phyloP scores from a whole-genome alignment of 768 basidiomycete genomes.

The Calocybe gangraenosa region DNA sequence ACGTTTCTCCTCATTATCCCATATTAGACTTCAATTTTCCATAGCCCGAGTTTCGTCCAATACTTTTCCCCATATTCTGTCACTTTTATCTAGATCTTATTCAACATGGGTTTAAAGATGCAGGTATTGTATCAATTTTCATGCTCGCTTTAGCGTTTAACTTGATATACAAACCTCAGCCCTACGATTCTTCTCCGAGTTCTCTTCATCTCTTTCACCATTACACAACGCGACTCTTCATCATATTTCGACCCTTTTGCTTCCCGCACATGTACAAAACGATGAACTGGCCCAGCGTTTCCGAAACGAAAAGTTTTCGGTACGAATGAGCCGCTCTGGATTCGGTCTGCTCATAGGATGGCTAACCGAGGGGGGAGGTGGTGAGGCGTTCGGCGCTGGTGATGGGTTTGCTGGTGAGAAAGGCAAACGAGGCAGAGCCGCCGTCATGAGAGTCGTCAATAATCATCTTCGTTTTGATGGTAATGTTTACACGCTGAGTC shows the following conservation, averaged over 20 bases:
- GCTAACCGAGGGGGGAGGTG: constrained; percentile 89
- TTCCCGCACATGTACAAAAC: constrained; percentile 80
- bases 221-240: constrained; percentile 68
- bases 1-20: constrained; percentile 20
- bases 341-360: constrained; percentile 92
- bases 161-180: constrained; percentile 40
- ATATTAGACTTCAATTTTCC: not conserved
- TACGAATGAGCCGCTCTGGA: constrained; percentile 87
- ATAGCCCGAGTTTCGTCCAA: constrained; percentile 90
- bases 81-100: constrained; percentile 97
- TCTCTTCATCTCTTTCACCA: constrained; percentile 62
- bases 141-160: constrained; percentile 2
- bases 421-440: constrained; percentile 81
- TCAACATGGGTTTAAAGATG: constrained; percentile 84
- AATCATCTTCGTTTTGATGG: constrained; percentile 90
- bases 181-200: constrained; percentile 66
- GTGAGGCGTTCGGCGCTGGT: constrained; percentile 78
- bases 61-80: constrained; percentile 93
- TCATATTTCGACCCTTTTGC: constrained; percentile 73
- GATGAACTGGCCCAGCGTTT: constrained; percentile 83
- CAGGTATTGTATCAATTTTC: constrained; percentile 47
- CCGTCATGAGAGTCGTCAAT: constrained; percentile 92
- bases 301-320: constrained; percentile 84
- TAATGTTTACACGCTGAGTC: constrained; percentile 28
- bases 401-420: constrained; percentile 77